phyloP scores from a whole-genome alignment of 495 filamentous ascomycete genomes.

The Xanthoparmelia taractica region DNA sequence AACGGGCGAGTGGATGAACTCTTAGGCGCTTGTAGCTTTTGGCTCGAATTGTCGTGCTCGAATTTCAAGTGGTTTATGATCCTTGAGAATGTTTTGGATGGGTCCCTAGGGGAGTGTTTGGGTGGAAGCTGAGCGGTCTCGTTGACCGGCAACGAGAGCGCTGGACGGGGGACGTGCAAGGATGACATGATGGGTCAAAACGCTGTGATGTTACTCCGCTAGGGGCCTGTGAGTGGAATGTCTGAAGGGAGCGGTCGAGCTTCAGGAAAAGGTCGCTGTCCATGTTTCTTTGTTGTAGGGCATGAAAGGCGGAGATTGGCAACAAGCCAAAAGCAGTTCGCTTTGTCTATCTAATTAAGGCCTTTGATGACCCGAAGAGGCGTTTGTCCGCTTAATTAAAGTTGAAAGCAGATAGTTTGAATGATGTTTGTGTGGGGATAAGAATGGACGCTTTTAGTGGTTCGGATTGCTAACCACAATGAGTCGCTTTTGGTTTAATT shows the following conservation, averaged over 20 bases:
- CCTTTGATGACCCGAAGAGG: background rate
- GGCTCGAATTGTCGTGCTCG: background rate
- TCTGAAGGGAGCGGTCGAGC: background rate
- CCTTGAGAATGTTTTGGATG: background rate
- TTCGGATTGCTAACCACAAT: background rate
- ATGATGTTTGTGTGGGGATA: background rate
- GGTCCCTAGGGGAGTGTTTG: background rate
- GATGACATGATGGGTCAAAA: background rate
- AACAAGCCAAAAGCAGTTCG: background rate
- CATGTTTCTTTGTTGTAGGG: background rate
- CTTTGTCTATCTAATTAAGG: background rate
- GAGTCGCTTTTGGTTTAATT: background rate
- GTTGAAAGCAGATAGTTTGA: background rate
- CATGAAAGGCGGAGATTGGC: background rate
- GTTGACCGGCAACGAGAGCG: slow-evolving; percentile 1
- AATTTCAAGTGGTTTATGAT: background rate
- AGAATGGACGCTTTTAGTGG: background rate
- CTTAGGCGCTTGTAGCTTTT: background rate
- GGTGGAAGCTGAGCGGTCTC: background rate
- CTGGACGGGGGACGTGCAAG: background rate
- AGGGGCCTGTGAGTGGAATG: background rate
- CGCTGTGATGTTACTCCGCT: background rate
- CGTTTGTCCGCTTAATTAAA: background rate
- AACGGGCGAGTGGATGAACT: background rate
- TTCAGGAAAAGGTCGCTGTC: background rate